Conservation (phyloP, 2,329 filamentous ascomycete genomes). For the Periconia sp. region DNA sequence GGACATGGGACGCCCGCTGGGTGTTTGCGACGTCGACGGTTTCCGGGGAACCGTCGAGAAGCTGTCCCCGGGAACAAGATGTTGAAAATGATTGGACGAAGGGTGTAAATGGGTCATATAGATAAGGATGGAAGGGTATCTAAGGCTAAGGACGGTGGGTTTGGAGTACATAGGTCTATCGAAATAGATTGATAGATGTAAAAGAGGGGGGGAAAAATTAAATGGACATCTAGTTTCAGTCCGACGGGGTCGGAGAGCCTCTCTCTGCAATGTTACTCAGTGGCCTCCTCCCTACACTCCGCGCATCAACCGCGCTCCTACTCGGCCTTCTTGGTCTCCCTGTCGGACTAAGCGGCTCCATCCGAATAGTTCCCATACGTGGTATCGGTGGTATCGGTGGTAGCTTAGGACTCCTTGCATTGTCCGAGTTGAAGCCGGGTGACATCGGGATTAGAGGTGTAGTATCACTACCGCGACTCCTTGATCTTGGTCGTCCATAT, state of each 20-base stretch:
- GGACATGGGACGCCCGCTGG: too few relatives aligned
- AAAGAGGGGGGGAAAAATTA: too few relatives aligned
- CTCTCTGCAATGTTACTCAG: slow-evolving; percentile 11
- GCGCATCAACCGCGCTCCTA: slow-evolving; percentile 3
- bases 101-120: too few relatives aligned
- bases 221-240: too few relatives aligned
- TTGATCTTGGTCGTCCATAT: slow-evolving; percentile 1
- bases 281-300: slow-evolving; percentile 6
- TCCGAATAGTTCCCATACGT: not conserved
- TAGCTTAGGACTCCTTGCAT: not conserved
- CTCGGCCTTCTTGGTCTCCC: slow-evolving; percentile 1
- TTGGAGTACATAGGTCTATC: too few relatives aligned
- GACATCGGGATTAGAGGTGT: slow-evolving; percentile 5
- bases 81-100: too few relatives aligned
- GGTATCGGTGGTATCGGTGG: slow-evolving; percentile 6
- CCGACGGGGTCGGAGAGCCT: slow-evolving; percentile 1
- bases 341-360: not conserved
- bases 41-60: too few relatives aligned
- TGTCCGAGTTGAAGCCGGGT: not conserved
- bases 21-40: too few relatives aligned
- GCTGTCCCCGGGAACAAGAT: too few relatives aligned
- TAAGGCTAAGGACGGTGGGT: too few relatives aligned
- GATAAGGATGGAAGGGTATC: too few relatives aligned
- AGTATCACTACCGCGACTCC: not conserved
- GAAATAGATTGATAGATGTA: too few relatives aligned